Percentiles rank a stretch among this genome's conserved stretches.
Conservation (phyloP, 2,329 filamentous ascomycete species). For the Hypoxylon sp. region DNA sequence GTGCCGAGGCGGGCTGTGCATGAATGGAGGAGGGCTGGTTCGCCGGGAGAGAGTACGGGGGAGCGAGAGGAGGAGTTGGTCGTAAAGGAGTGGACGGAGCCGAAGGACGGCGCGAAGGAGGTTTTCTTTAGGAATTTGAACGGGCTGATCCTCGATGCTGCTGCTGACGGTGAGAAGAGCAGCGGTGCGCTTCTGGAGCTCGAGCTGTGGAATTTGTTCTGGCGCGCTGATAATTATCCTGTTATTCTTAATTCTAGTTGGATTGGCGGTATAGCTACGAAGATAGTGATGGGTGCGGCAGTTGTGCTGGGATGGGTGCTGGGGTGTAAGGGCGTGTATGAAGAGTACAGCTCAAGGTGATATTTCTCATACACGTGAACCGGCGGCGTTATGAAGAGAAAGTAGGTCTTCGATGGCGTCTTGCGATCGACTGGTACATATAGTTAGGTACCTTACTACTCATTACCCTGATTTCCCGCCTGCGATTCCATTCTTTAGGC, state of each 20-base stretch:
- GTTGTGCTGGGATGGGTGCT: constrained; percentile 42
- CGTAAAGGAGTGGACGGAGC: constrained; percentile 62
- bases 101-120: constrained; percentile 61
- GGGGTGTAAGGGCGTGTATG: constrained; percentile 44
- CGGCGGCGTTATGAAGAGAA: too few relatives aligned
- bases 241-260: constrained; percentile 29
- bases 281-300: constrained; percentile 35
- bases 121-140: constrained; percentile 68
- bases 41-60: constrained; percentile 46
- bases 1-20: constrained; percentile 59
- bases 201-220: constrained; percentile 48
- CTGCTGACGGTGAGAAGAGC: constrained; percentile 16
- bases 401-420: too few relatives aligned
- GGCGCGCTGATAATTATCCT: constrained; percentile 49
- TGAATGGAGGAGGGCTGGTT: constrained; percentile 62
- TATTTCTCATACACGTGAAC: not conserved
- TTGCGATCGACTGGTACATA: too few relatives aligned
- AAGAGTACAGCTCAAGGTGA: constrained; percentile 35
- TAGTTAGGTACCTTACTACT: too few relatives aligned
- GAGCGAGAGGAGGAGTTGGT: constrained; percentile 52
- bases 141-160: constrained; percentile 56
- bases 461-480: too few relatives aligned
- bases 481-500: too few relatives aligned
- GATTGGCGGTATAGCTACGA: constrained; percentile 39
- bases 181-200: constrained; percentile 33